Percentiles rank a stretch among this genome's conserved stretches.
Evolutionary conservation across 169 alveolate genomes (phyloP).

Genomic region (Eimeria sp.): DNA sequence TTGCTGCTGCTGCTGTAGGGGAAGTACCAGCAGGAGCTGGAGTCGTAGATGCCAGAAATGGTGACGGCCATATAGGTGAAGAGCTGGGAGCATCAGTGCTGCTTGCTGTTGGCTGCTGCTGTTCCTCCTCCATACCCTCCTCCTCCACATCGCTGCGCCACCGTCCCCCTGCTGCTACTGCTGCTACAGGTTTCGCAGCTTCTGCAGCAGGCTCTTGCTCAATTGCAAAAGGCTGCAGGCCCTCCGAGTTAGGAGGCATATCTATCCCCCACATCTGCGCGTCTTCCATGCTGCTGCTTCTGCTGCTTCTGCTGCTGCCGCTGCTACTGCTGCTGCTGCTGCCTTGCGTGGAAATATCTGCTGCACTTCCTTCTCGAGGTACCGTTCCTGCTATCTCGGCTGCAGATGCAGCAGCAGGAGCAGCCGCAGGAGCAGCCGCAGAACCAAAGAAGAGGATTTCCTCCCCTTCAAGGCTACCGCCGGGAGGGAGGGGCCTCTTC

Average conservation of each 20-base stretch:
- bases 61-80: background rate
- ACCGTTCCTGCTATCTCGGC: background rate
- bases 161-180: background rate
- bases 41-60: background rate
- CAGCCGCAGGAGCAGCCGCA: conserved; percentile 41
- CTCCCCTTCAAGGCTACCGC: conserved; percentile 5
- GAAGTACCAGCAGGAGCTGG: background rate
- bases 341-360: background rate
- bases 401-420: background rate
- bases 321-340: conserved; percentile 25
- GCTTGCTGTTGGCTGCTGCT: background rate
- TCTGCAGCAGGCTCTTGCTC: background rate
- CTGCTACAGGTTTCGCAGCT: background rate
- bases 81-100: background rate
- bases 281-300: background rate
- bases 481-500: conserved; percentile 2
- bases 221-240: background rate
- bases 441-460: background rate
- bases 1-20: background rate
- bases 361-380: conserved; percentile 15
- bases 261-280: background rate
- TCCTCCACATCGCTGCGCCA: background rate
- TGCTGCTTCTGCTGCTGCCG: conserved; percentile 1
- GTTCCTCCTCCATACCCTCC: background rate
- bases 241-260: background rate